These are phyloP conservation scores for Candida corydali DNA, from an alignment of 805 yeast species.

Conservation along the genomic window DNA sequence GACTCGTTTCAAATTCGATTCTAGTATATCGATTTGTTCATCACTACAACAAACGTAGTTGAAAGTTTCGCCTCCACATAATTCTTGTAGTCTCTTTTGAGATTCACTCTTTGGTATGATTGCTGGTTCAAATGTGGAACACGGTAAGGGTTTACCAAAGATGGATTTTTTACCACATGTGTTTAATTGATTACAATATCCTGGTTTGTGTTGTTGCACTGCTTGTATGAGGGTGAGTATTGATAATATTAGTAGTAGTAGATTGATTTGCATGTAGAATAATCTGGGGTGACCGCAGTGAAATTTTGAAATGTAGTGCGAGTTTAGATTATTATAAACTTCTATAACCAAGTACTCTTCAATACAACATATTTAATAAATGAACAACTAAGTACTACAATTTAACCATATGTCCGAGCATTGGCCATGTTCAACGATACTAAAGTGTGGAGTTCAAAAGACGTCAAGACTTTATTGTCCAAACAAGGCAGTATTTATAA, in stretches of 20 bases:
- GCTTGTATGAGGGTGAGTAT: not conserved
- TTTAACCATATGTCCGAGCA: too few species aligned
- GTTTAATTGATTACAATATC: slow-evolving; percentile 54
- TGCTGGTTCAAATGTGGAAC: slow-evolving; percentile 57
- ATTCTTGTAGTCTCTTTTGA: slow-evolving; percentile 40
- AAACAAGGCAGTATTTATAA: too few species aligned
- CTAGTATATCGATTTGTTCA: slow-evolving; percentile 55
- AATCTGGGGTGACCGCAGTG: not conserved
- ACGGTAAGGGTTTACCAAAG: slow-evolving; percentile 79
- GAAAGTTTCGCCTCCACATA: slow-evolving; percentile 79
- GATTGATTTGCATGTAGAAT: not conserved
- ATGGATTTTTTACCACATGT: slow-evolving; percentile 75
- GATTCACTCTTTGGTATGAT: slow-evolving; percentile 43
- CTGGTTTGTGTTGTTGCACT: slow-evolving; percentile 34
- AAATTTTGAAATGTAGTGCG: too few species aligned
- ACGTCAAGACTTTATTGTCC: too few species aligned
- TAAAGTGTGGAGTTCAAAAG: too few species aligned
- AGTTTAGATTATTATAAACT: too few species aligned
- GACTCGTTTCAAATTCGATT: slow-evolving; percentile 43
- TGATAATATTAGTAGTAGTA: slow-evolving; percentile 1
- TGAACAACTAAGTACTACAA: too few species aligned
- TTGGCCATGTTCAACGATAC: too few species aligned
- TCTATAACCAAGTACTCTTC: too few species aligned
- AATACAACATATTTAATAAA: too few species aligned
- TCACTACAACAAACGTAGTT: slow-evolving; percentile 64